Evolutionary conservation across 2,329 filamentous ascomycete genomes (phyloP).

Genomic region (Trichoderma sp.): DNA sequence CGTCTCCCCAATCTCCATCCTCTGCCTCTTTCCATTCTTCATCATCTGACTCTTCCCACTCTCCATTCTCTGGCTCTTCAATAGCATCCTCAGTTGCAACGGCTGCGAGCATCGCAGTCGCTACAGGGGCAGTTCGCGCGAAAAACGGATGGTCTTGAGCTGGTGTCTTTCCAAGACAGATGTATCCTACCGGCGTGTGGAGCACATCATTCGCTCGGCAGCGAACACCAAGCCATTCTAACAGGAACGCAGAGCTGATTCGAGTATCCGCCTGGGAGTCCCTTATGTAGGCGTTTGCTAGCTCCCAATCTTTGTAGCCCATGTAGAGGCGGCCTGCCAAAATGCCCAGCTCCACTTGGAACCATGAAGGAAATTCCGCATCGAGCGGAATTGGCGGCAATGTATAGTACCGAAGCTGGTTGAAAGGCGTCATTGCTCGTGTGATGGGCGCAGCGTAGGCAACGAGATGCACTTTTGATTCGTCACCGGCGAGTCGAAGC

Average conservation of each 20-base stretch:
- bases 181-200: slow-evolving; percentile 60
- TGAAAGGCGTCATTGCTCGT: slow-evolving; percentile 61
- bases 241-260: slow-evolving; percentile 43
- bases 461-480: slow-evolving; percentile 47
- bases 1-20: neutral
- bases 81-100: neutral
- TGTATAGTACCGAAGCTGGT: slow-evolving; percentile 53
- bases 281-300: slow-evolving; percentile 31
- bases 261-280: no score
- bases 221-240: slow-evolving; percentile 57
- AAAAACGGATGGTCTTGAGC: slow-evolving; percentile 54
- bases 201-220: slow-evolving; percentile 57
- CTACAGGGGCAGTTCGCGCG: neutral
- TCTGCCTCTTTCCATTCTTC: neutral
- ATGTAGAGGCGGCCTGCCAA: slow-evolving; percentile 64
- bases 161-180: slow-evolving; percentile 52
- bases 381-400: slow-evolving; percentile 48
- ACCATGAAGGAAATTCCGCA: slow-evolving; percentile 52
- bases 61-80: neutral
- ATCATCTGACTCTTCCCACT: neutral
- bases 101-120: neutral
- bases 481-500: slow-evolving; percentile 34
- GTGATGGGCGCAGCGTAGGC: slow-evolving; percentile 63
- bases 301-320: slow-evolving; percentile 48
- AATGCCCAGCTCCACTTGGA: slow-evolving; percentile 60